Base-by-base conservation (phyloP, 371 early-diverging fungal species). In the Syncephalis fuscata region DNA sequence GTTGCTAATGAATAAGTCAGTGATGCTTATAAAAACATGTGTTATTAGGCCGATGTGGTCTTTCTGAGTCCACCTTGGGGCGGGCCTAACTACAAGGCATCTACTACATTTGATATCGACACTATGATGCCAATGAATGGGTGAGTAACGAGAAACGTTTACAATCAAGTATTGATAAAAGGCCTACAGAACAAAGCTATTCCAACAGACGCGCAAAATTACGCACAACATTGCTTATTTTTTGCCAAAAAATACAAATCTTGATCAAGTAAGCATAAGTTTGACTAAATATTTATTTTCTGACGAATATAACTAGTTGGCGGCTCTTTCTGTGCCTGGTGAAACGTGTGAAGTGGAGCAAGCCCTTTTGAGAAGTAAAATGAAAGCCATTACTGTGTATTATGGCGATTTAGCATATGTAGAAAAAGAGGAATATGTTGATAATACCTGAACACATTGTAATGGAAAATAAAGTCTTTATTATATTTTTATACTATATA, bases 31-130 rank as follows among this genome's bases (percentile, higher is more conserved):
- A 27, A 25, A 41, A 20, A 49, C 20, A 16, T 39, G 23, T 56
- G 23, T 22, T 27, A 26, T 49, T 24, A 82, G 66, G 92, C 89
- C 0, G 93, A 96, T 56, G 82, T 71, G 0, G 82, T 93, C 2
- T 95, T 92, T 51, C 53, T 94, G 52, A 90, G 89, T 38, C 94
- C 95, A 42, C 94, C 95, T 16, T 95, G 94, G 94, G 93, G 94
- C 43, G 93, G 92, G 11, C 45, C 42, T 37, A 46, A 8, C 3
- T 51, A 49, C 47, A 48, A 51, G 2, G 37, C 17, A 38, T 21
- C 25, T 10, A 23, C 20, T 20, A 45, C 20, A 1, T 90, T 71
- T 67, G 74, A 85, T 64, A 57, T 90, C 14, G 68, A 74, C 48
- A 62, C 69, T 20, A 81, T 83, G 76, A 73, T 76, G 50, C 78